Evolutionary conservation across 345 rosid genomes (phyloP).

Genomic region (Chamaenerion angustifolium): DNA sequence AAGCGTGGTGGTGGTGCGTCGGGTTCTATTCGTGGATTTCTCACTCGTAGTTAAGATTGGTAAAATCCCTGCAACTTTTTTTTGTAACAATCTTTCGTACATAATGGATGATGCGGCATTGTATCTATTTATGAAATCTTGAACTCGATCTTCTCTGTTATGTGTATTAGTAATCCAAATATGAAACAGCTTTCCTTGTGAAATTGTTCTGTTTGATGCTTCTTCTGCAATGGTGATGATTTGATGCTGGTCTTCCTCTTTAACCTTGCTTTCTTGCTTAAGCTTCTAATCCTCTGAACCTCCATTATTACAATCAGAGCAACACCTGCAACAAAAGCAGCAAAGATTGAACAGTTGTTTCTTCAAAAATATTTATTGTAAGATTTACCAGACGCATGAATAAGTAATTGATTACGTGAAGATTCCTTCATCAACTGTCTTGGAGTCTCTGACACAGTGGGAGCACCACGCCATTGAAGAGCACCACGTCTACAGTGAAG

Average conservation of each 20-base stretch:
- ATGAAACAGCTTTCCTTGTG: too few species aligned
- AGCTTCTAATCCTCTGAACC: neutral
- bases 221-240: neutral
- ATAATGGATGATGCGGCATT: too few species aligned
- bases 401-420: neutral
- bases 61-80: neutral
- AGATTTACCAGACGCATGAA: neutral
- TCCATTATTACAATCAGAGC: neutral
- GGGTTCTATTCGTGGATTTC: constrained; percentile 40
- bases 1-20: constrained; percentile 49
- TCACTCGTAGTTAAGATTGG: constrained; percentile 26
- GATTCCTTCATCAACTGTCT: neutral
- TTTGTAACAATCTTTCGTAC: too few species aligned
- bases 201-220: neutral
- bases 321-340: constrained; percentile 1
- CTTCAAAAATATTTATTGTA: too few species aligned
- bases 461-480: too few species aligned
- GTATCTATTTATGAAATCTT: too few species aligned
- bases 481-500: neutral
- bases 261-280: neutral
- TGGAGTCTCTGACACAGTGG: too few species aligned
- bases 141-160: too few species aligned
- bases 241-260: neutral
- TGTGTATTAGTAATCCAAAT: too few species aligned
- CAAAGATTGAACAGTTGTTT: too few species aligned